Evolutionary conservation across 129 eudicot genomes (phyloP).

Genomic region (Smallanthus sonchifolius): DNA sequence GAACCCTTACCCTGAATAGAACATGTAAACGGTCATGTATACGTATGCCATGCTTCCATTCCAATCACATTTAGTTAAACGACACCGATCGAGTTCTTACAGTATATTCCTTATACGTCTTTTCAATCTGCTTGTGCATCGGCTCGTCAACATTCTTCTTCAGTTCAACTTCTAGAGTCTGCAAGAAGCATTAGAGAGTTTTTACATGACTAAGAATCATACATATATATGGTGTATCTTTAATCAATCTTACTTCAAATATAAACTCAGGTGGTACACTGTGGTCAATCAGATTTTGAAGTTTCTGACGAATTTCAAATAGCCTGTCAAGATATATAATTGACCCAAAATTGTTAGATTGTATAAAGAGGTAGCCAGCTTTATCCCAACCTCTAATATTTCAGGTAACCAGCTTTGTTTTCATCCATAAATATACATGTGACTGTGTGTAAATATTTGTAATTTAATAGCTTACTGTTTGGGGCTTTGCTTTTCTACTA

Average conservation of each 20-base stretch:
- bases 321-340: constrained; percentile 48
- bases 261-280: constrained; percentile 74
- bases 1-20: constrained; percentile 20
- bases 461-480: constrained; percentile 54
- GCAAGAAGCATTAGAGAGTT: constrained; percentile 28
- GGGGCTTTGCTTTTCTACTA: constrained; percentile 72
- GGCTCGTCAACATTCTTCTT: constrained; percentile 46
- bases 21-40: constrained; percentile 10
- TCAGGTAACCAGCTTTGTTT: background rate
- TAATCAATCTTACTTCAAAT: constrained; percentile 43
- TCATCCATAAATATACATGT: background rate
- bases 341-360: constrained; percentile 17
- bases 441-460: background rate
- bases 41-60: background rate
- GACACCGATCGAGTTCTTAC: constrained; percentile 33
- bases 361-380: background rate
- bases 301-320: constrained; percentile 57
- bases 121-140: constrained; percentile 39
- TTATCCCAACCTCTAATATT: too few relatives aligned
- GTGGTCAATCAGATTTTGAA: constrained; percentile 74
- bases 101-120: constrained; percentile 42
- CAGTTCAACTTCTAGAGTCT: constrained; percentile 56
- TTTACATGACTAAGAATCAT: background rate
- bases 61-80: background rate
- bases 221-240: background rate